Evolutionary conservation across 352 stramenopile genomes (phyloP).

Genomic region (Phytophthora lateralis): DNA sequence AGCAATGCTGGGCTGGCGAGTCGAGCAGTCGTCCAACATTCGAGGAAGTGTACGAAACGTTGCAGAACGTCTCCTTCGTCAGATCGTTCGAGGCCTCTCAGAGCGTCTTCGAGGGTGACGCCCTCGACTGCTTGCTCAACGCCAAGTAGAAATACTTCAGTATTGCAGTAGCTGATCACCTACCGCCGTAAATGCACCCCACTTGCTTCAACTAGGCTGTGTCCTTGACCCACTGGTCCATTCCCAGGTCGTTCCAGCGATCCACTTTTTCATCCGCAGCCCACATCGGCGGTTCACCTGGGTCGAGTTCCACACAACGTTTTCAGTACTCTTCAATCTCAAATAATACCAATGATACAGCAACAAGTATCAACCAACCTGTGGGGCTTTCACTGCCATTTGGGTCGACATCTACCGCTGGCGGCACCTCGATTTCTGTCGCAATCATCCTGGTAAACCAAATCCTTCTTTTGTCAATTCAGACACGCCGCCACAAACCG

Average conservation of each 20-base stretch:
- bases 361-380: slow-evolving; percentile 32
- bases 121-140: slow-evolving; percentile 61
- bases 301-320: slow-evolving; percentile 4
- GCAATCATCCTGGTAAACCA: not conserved
- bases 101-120: slow-evolving; percentile 52
- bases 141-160: slow-evolving; percentile 27
- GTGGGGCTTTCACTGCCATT: slow-evolving; percentile 59
- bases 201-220: slow-evolving; percentile 24
- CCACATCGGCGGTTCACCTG: slow-evolving; percentile 60
- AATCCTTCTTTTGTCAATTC: slow-evolving; percentile 13
- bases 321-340: slow-evolving; percentile 2
- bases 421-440: slow-evolving; percentile 76
- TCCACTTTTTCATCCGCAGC: slow-evolving; percentile 66
- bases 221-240: slow-evolving; percentile 68
- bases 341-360: not conserved
- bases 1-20: slow-evolving; percentile 68
- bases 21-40: slow-evolving; percentile 58
- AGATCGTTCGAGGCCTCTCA: slow-evolving; percentile 42
- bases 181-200: not conserved
- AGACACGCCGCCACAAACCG: slow-evolving; percentile 53
- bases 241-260: slow-evolving; percentile 79
- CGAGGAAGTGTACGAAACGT: slow-evolving; percentile 55
- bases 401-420: slow-evolving; percentile 54
- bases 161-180: not conserved
- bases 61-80: slow-evolving; percentile 43